Conservation (phyloP, 768 basidiomycete species). For the Hirschioporus abietinus region DNA sequence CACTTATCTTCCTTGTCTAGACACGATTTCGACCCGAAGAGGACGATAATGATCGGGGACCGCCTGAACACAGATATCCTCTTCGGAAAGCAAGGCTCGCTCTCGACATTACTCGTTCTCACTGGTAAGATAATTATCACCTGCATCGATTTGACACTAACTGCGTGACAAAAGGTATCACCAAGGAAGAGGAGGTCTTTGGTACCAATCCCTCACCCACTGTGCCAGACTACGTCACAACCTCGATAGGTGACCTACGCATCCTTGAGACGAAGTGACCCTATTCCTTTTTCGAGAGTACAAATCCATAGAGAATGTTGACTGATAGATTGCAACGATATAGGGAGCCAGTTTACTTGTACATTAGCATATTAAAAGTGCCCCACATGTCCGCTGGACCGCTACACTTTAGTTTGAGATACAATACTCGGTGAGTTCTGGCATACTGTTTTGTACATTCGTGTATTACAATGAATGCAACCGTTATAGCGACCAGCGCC, state of each 20-base stretch:
- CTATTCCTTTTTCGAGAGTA: not conserved
- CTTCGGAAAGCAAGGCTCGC: constrained; percentile 84
- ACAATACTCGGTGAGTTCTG: not conserved
- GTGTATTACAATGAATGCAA: not conserved
- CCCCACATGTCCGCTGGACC: too few species aligned
- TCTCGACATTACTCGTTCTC: constrained; percentile 84
- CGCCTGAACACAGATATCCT: constrained; percentile 93
- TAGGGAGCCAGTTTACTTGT: not conserved
- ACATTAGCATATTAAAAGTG: too few species aligned
- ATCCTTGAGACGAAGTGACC: not conserved
- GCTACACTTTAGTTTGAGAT: too few species aligned
- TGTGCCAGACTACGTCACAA: constrained; percentile 76
- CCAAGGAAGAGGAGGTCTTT: constrained; percentile 65
- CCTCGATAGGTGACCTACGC: constrained; percentile 74
- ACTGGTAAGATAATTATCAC: constrained; percentile 54
- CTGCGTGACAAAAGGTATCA: constrained; percentile 52
- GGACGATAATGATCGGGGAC: constrained; percentile 95
- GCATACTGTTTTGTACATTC: not conserved
- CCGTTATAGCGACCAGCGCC: not conserved
- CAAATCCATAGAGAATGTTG: not conserved
- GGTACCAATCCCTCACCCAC: constrained; percentile 65
- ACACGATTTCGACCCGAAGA: constrained; percentile 77
- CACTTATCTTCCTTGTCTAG: constrained; percentile 31
- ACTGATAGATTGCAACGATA: not conserved
- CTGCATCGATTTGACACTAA: not conserved